A percentile compares a stretch with the other conserved stretches of the same genome.
Conservation (phyloP, 2,329 filamentous ascomycete species). For the Ophiosphaerella herpotricha region DNA sequence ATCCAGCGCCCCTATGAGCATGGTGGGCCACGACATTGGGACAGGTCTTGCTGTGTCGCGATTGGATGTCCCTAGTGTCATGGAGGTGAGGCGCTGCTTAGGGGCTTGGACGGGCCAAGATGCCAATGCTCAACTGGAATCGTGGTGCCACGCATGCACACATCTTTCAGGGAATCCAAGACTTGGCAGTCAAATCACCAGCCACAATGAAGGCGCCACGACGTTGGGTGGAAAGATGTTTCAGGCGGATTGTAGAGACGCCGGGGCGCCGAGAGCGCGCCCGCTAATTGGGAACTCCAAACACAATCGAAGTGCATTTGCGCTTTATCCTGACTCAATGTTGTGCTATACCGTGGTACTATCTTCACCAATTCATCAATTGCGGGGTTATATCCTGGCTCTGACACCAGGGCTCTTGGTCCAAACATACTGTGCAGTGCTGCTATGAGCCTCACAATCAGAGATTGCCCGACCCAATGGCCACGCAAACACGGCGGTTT, state of each 20-base stretch:
- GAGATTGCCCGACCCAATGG: no score
- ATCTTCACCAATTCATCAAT: no score
- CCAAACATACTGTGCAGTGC: no score
- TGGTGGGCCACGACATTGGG: neutral
- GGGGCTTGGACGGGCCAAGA: neutral
- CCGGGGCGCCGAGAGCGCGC: conserved; percentile 15
- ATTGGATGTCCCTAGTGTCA: no score
- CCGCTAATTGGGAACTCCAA: conserved; percentile 4
- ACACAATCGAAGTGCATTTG: conserved; percentile 6
- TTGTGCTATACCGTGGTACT: no score
- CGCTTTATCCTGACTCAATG: neutral
- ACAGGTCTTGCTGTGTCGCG: no score
- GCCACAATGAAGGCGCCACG: conserved; percentile 7
- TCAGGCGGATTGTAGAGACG: conserved; percentile 9
- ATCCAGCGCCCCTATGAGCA: conserved; percentile 1
- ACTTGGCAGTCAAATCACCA: conserved; percentile 1
- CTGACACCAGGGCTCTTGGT: neutral
- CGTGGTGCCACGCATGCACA: neutral
- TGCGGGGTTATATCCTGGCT: neutral
- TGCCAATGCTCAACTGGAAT: neutral
- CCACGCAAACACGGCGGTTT: no score
- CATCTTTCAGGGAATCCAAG: neutral
- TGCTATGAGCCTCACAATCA: no score
- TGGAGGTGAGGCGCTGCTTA: no score
- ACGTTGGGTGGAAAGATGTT: conserved; percentile 4